These are phyloP conservation scores for Verticillium nonalfalfae DNA, from an alignment of 2,329 filamentous ascomycete genomes.

Conservation along the genomic window DNA sequence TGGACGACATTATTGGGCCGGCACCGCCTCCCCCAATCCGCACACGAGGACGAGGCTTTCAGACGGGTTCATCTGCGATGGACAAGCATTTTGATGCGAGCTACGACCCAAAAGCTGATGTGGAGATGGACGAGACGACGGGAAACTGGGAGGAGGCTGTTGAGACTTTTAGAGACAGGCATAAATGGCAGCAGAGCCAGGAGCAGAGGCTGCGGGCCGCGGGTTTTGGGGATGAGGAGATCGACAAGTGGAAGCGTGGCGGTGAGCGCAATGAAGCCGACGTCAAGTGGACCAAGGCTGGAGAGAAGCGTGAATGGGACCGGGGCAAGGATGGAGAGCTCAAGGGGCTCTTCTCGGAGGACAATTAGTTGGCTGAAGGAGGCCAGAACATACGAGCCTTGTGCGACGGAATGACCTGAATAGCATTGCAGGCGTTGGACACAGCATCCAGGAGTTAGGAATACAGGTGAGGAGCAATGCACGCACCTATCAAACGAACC, in stretches of 20 bases:
- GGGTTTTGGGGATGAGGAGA: conserved; percentile 70
- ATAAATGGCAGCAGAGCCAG: conserved; percentile 69
- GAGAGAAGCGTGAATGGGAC: conserved; percentile 60
- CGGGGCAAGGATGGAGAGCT: conserved; percentile 35
- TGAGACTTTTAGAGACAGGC: conserved; percentile 72
- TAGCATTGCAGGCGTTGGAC: background rate
- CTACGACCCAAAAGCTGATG: conserved; percentile 53
- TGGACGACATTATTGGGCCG: conserved; percentile 73
- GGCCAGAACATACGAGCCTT: background rate
- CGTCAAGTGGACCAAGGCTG: conserved; percentile 65
- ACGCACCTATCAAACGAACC: too few relatives aligned
- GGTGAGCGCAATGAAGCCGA: conserved; percentile 53
- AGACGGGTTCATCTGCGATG: conserved; percentile 58
- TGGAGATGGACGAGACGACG: conserved; percentile 42
- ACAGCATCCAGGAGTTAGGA: too few relatives aligned
- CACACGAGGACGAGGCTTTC: conserved; percentile 65
- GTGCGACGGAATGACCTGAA: background rate
- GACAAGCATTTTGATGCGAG: conserved; percentile 71
- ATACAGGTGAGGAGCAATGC: too few relatives aligned
- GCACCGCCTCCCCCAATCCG: conserved; percentile 48
- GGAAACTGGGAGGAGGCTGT: conserved; percentile 76
- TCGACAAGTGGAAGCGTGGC: conserved; percentile 64
- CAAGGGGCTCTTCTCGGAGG: conserved; percentile 10
- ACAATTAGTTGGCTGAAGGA: conserved; percentile 2
- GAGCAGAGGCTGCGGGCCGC: conserved; percentile 70